Base-by-base conservation (phyloP, 2,329 filamentous ascomycete species). In the Mycosphaerella arachidis region DNA sequence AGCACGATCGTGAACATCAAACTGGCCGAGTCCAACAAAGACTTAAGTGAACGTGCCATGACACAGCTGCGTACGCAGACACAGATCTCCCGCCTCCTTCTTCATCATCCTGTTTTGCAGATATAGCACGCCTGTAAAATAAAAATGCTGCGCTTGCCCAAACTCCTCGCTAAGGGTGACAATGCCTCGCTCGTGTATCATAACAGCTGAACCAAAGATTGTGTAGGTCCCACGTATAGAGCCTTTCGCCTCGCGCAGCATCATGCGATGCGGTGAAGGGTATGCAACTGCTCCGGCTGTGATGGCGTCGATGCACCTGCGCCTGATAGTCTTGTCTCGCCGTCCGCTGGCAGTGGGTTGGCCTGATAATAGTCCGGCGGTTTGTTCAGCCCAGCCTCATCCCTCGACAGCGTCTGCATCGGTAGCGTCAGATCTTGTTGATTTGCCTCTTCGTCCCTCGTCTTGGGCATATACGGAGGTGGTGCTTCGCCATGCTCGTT, bases 401-500 rank as follows among this genome's bases (percentile, higher is more conserved):
- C 71, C 53, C 76, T 69, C 29, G 70, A 70, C 8, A 79, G 64
- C 1, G 75, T 72, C 52, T 74, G 72, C 54, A 77, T 62, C 3
- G 78, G 78, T 40, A 78, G 68, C 8, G 73, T 64, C 3, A 63
- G 67, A 29, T 53, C 56, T 30, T 62, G 57, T 1, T 55, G 50
- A 18, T 48, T 37, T 8, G 53, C 30, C 60, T 48, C 67, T 52
- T 59, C 57, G 35, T 66, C 66, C 13, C 71, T 67, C 27, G 60
- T 64, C 61, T 74, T 75, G 0, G 58, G 75, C 10, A 67, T 76
- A 70, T 89, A 89, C 0, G 86, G 84, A 52, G 86, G 86, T 53
- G 86, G 86, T 9, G 85, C 84, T 70, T 88, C 84, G 30, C 86
- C 86, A 48, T 80, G 72, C 74, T 87, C 85, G 68, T 88, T 81